Base-by-base conservation (phyloP, 345 rosid species). In the Eutrema yunnanense region DNA sequence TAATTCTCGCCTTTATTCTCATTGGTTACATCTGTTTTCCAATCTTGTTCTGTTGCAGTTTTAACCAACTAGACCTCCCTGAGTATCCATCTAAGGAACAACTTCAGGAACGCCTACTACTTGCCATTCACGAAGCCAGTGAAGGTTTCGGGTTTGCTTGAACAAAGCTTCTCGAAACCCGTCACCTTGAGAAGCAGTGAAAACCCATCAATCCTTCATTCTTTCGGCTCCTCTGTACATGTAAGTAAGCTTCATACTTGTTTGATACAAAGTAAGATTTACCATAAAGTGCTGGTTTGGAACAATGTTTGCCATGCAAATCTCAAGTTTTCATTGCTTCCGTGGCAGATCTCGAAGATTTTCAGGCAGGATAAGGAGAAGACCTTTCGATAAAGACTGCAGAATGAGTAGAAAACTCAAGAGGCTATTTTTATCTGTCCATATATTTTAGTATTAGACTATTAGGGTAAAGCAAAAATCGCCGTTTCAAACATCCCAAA, bases 121-220 rank as follows among this genome's bases (percentile, higher is more conserved):
- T 94, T 68, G 97, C 98, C 4, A 94, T 91, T 57, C 98, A 94
- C 33, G 97, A 94, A 81, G 98, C 92, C 43, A 91, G 90, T 65
- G 97, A 91, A 83, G 98, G 98, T 38, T 91, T 94, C 78, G 98
- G 98, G 44, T 94, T 94, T 65, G 98, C 95, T 74, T 94, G 78
- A 83, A 64, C 30, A 74, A 59, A 75, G 42, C 57, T 58, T 52
- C 33, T 37, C 41, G 26, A 43, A 41, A 22, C 53, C 47, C 8
- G 16, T 37, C 59, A 37, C 50, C 67, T 19, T 70, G 16, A 50
- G 58, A 52, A 32, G 37, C 55, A 44, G 57, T 34, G 40, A 73
- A 41, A 62, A 48, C 26, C 71, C 27, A 32, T 48, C 47, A 62
- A 69, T 47, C 74, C 52, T 75, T 61, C 73, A 61, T 60, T 67